These are phyloP conservation scores for Diplodia scrobiculata DNA, from an alignment of 2,329 filamentous ascomycete species.

Conservation along the genomic window DNA sequence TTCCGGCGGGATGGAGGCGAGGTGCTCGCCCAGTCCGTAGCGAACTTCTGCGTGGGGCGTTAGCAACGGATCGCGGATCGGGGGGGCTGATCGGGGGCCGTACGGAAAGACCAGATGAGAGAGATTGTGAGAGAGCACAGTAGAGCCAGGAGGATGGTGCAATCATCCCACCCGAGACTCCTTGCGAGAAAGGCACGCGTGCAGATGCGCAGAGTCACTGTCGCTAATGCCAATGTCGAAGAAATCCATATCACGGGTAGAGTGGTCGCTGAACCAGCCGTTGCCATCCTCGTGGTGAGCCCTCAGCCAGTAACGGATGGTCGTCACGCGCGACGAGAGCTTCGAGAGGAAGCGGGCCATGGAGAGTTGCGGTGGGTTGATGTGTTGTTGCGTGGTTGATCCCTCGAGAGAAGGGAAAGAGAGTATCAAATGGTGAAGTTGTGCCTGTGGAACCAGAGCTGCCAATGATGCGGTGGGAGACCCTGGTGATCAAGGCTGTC, in stretches of 20 bases:
- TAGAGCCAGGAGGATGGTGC: slow-evolving; percentile 18
- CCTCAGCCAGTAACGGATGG: slow-evolving; percentile 13
- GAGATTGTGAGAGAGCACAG: slow-evolving; percentile 2
- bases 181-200: slow-evolving; percentile 18
- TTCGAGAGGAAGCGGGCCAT: slow-evolving; percentile 16
- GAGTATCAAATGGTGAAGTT: no score
- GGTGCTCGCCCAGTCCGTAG: slow-evolving; percentile 17
- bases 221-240: slow-evolving; percentile 14
- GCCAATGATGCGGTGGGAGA: background rate
- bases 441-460: no score
- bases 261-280: slow-evolving; percentile 1
- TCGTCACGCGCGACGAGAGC: slow-evolving; percentile 17
- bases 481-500: background rate
- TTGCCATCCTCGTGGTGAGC: slow-evolving; percentile 5
- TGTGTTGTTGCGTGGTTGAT: background rate
- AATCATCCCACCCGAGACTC: slow-evolving; percentile 25
- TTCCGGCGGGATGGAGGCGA: background rate
- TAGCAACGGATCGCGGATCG: background rate
- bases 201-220: slow-evolving; percentile 13
- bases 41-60: background rate
- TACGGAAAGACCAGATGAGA: slow-evolving; percentile 17
- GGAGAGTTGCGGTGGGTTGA: background rate
- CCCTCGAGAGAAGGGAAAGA: background rate
- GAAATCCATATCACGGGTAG: slow-evolving; percentile 21
- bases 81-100: background rate